Evolutionary conservation across 2,329 filamentous ascomycete genomes (phyloP).

Genomic region (Colletotrichum spinosum): DNA sequence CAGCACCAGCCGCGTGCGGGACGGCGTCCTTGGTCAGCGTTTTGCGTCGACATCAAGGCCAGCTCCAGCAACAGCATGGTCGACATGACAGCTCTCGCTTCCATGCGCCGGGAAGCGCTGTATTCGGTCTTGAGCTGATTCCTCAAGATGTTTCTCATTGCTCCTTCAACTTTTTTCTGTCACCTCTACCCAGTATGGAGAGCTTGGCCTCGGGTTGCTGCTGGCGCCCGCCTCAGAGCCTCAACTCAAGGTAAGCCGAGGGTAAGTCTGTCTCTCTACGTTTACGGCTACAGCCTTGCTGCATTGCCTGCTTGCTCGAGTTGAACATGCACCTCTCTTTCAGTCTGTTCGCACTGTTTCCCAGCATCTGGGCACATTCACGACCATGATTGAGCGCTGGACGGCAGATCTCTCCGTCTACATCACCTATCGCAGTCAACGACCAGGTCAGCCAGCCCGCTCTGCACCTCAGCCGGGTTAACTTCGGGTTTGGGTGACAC

Average conservation of each 20-base stretch:
- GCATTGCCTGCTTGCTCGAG: slow-evolving; percentile 4
- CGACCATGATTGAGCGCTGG: slow-evolving; percentile 6
- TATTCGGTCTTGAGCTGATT: background rate
- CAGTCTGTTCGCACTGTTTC: background rate
- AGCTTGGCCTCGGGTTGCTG: slow-evolving; percentile 25
- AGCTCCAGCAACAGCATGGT: slow-evolving; percentile 29
- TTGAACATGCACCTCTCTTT: slow-evolving; percentile 7
- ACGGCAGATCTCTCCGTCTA: slow-evolving; percentile 14
- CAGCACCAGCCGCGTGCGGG: slow-evolving; percentile 37
- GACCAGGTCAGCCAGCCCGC: slow-evolving; percentile 20
- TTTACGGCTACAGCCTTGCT: background rate
- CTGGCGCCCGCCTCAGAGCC: slow-evolving; percentile 35
- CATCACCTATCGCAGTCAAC: slow-evolving; percentile 19
- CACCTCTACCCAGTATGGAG: slow-evolving; percentile 2
- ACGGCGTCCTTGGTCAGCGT: slow-evolving; percentile 35
- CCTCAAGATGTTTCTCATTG: background rate
- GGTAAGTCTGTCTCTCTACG: slow-evolving; percentile 27
- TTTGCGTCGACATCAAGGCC: slow-evolving; percentile 37
- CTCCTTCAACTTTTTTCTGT: background rate
- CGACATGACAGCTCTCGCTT: slow-evolving; percentile 28
- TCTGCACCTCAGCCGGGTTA: background rate
- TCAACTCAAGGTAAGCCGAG: slow-evolving; percentile 34
- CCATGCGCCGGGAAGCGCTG: slow-evolving; percentile 18
- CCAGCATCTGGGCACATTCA: background rate
- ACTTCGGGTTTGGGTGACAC: background rate